Evolutionary conservation across 1,284 basidiomycete genomes (phyloP), one percentile per base, ranked within the genome.

Genomic region (Psilocybe mexicana): DNA sequence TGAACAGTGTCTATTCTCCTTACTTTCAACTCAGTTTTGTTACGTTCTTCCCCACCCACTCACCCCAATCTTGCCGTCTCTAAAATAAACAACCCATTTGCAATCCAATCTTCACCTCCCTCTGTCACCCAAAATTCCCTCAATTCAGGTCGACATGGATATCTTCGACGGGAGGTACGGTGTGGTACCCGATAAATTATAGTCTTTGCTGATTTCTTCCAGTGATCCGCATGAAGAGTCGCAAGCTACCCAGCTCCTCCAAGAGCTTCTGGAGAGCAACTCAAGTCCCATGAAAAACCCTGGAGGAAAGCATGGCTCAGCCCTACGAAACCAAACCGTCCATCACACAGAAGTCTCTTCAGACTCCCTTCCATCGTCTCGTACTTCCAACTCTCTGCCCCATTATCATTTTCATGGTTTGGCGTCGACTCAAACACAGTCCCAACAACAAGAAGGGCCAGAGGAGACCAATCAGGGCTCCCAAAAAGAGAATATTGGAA

Each of bases 351-450:
- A 73, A 44, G 61, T 60, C 43, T 73, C 68, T n/a, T 63, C 68
- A 36, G 73, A 75, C 50, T 71, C 72, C 3, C 73, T 70, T 14
- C 58, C 68, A 25, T 71, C 74, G 35, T 71, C 72, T 8, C 69
- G 70, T 18, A 68, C 67, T 54, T 64, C 70, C 45, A 63, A 65
- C 53, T 59, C 69, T 52, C 49, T 70, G 23, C 74, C 80, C 36
- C 74, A 74, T 53, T 86, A 87, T 69, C 79, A 82, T 63, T 76
- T 84, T 56, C 78, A 82, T 58, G 83, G 80, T 7, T 73, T 87
- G 12, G 81, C 79, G 6, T 65, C 70, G 10, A 82, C 81, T 0
- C 80, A 85, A 63, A 79, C 80, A 1, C 79, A 86, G 61, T 76
- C 77, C 0, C 76, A 80, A 58, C 64, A 63, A 28, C 56, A 65